Conservation (phyloP, 2,329 filamentous ascomycete species). For the Exserohilum rostratum region DNA sequence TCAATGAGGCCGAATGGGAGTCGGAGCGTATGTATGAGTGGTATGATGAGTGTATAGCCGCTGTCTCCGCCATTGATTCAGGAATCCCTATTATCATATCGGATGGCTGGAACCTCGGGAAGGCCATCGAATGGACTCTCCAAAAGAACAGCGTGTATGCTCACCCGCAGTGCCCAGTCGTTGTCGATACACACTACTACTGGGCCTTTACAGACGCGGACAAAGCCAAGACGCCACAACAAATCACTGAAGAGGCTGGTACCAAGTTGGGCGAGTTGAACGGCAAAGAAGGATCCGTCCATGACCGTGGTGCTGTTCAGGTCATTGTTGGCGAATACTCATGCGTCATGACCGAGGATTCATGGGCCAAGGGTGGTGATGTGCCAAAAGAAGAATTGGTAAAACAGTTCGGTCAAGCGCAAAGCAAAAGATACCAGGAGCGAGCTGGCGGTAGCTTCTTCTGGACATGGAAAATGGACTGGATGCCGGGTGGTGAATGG, state of each 20-base stretch:
- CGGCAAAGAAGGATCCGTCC: slow-evolving; percentile 55
- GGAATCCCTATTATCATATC: slow-evolving; percentile 63
- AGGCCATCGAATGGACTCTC: slow-evolving; percentile 54
- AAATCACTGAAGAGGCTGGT: slow-evolving; percentile 57
- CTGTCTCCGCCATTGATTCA: slow-evolving; percentile 56
- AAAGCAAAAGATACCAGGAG: slow-evolving; percentile 58
- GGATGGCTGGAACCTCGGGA: slow-evolving; percentile 62
- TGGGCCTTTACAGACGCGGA: slow-evolving; percentile 63
- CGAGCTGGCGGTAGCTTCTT: slow-evolving; percentile 61
- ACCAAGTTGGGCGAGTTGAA: slow-evolving; percentile 55
- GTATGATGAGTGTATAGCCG: slow-evolving; percentile 59
- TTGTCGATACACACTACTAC: slow-evolving; percentile 66
- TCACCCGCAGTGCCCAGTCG: slow-evolving; percentile 53
- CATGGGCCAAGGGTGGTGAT: slow-evolving; percentile 51
- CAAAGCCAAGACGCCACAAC: slow-evolving; percentile 57
- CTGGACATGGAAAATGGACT: slow-evolving; percentile 68
- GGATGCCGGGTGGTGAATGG: slow-evolving; percentile 68
- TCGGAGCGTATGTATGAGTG: slow-evolving; percentile 62
- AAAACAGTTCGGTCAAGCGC: slow-evolving; percentile 55
- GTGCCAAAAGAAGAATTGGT: slow-evolving; percentile 49
- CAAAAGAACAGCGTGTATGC: slow-evolving; percentile 47
- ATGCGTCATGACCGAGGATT: slow-evolving; percentile 60
- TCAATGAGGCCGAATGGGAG: slow-evolving; percentile 61
- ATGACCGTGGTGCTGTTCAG: slow-evolving; percentile 58
- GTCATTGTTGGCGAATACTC: slow-evolving; percentile 65